These are phyloP conservation scores for Carex cristatella DNA, from an alignment of 176 grass and related monocot genomes.

Conservation along the genomic window DNA sequence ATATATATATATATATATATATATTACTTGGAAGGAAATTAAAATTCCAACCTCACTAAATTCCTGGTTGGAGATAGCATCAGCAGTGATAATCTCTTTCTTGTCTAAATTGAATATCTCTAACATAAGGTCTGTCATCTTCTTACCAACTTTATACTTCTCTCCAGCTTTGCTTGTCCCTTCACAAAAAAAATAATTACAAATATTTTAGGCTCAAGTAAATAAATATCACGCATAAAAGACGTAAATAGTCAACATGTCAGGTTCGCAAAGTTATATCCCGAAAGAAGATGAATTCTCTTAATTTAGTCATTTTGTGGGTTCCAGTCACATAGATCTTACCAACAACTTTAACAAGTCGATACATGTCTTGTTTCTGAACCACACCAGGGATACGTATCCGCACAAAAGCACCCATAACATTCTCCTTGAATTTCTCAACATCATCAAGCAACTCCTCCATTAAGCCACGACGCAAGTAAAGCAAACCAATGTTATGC, in stretches of 20 bases:
- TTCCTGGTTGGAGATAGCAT: slow-evolving; percentile 95
- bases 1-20: background rate
- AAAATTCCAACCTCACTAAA: slow-evolving; percentile 72
- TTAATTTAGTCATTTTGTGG: slow-evolving; percentile 1
- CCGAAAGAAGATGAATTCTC: slow-evolving; percentile 28
- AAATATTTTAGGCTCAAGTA: background rate
- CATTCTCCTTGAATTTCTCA: slow-evolving; percentile 60
- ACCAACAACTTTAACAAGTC: slow-evolving; percentile 94
- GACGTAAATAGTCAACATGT: background rate
- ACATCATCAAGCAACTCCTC: slow-evolving; percentile 81
- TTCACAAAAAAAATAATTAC: slow-evolving; percentile 42
- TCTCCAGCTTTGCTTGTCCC: slow-evolving; percentile 70
- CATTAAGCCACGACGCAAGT: slow-evolving; percentile 66
- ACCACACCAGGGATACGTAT: slow-evolving; percentile 69
- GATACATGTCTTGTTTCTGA: slow-evolving; percentile 97
- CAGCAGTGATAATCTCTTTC: slow-evolving; percentile 74
- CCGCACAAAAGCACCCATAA: slow-evolving; percentile 88
- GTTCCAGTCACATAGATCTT: slow-evolving; percentile 25
- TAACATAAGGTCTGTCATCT: slow-evolving; percentile 75
- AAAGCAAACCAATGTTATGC: slow-evolving; percentile 95
- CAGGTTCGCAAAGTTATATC: background rate
- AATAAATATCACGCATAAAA: background rate
- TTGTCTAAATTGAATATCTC: slow-evolving; percentile 97
- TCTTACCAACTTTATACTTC: slow-evolving; percentile 83
- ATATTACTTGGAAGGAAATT: background rate